Conservation (phyloP, 78 protist genomes). For the Dictyostelium brefeldianum region DNA sequence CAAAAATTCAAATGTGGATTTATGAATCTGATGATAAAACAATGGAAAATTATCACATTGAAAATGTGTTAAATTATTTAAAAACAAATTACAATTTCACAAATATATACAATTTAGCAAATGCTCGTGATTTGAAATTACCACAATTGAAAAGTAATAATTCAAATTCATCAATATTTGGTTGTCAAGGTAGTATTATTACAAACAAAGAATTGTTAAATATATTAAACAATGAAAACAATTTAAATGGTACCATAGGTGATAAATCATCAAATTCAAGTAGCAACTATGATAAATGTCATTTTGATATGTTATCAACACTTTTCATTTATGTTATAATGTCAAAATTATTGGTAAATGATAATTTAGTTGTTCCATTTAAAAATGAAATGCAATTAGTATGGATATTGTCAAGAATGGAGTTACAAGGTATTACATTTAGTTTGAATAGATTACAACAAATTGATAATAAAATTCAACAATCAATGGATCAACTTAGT, state of each 20-base stretch:
- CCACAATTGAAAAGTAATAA: too few species aligned
- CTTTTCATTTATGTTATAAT: neutral
- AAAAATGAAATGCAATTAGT: constrained; percentile 14
- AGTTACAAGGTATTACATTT: constrained; percentile 30
- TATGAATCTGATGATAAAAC: too few species aligned
- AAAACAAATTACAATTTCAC: too few species aligned
- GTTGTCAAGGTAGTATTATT: too few species aligned
- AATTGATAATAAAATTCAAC: neutral
- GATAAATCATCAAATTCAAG: neutral
- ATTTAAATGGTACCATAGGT: neutral
- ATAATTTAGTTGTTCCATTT: neutral
- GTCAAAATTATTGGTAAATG: neutral
- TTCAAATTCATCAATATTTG: too few species aligned
- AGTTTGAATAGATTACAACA: neutral
- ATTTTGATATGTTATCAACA: neutral
- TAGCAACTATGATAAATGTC: neutral
- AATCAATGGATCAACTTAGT: too few species aligned
- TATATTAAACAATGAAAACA: neutral
- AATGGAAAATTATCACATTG: neutral
- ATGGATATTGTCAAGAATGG: constrained; percentile 54
- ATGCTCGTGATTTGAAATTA: too few species aligned
- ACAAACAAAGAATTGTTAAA: neutral
- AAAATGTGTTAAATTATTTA: too few species aligned
- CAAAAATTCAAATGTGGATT: neutral
- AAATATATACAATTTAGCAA: too few species aligned